Evolutionary conservation across 2,329 filamentous ascomycete genomes (phyloP).

Genomic region (Fusarium hostae): DNA sequence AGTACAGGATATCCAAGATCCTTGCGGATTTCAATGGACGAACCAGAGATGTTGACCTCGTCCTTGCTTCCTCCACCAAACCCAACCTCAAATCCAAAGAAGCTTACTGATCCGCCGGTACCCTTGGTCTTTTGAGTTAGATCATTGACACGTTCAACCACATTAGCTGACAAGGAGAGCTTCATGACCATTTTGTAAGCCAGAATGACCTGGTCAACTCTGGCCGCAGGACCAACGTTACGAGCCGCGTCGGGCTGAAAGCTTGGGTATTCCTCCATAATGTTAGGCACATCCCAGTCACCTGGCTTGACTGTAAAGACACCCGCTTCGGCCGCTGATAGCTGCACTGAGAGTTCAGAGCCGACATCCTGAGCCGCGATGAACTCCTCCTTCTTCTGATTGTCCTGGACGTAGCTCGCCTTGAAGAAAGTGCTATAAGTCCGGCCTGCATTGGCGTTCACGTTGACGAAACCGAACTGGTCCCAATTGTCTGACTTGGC

Average conservation of each 20-base stretch:
- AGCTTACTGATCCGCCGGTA: background rate
- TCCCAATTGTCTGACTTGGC: background rate
- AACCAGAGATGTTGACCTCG: background rate
- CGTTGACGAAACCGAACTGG: background rate
- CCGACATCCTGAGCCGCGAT: background rate
- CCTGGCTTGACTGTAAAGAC: background rate
- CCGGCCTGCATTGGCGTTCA: background rate
- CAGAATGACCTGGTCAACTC: background rate
- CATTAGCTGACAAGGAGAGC: accelerated
- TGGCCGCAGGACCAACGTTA: accelerated
- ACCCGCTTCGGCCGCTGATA: background rate
- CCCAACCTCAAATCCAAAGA: background rate
- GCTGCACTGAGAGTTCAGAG: background rate
- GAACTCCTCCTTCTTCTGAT: background rate
- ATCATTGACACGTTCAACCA: background rate
- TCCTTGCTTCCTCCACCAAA: background rate
- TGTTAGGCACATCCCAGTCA: background rate
- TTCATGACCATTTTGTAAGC: background rate
- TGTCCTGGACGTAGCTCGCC: accelerated
- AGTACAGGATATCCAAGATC: background rate
- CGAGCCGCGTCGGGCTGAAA: accelerated
- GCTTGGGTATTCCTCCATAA: accelerated
- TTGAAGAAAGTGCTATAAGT: background rate
- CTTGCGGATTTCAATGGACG: background rate
- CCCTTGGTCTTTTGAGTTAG: background rate